These are phyloP conservation scores for Aurantiochytrium sp. DNA, from an alignment of 108 stramenopile species.

Conservation along the genomic window DNA sequence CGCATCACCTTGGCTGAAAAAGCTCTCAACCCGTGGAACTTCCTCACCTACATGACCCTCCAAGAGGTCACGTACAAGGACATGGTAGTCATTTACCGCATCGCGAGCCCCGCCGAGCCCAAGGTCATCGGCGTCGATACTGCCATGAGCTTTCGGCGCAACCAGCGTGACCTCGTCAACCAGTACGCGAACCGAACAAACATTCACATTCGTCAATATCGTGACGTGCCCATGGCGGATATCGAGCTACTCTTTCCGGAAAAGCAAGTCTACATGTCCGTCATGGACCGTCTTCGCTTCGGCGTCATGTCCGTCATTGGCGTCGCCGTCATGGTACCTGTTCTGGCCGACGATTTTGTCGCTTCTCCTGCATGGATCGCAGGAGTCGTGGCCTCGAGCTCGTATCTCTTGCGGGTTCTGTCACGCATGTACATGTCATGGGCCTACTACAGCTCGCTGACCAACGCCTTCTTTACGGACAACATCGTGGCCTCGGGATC, in stretches of 20 bases:
- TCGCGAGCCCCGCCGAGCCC: not conserved
- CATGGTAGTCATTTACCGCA: not conserved
- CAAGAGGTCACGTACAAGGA: slow-evolving; percentile 6
- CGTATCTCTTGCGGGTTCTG: not conserved
- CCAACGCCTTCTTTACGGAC: not conserved
- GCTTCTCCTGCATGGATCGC: not conserved
- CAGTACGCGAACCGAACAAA: not conserved
- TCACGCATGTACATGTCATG: slow-evolving; percentile 11
- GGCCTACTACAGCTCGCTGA: not conserved
- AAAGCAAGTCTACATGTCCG: slow-evolving; percentile 16
- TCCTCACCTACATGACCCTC: not conserved
- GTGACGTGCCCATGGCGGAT: slow-evolving; percentile 8
- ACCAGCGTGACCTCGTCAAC: not conserved
- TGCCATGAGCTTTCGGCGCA: not conserved
- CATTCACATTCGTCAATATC: not conserved
- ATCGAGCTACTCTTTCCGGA: slow-evolving; percentile 8
- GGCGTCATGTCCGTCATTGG: not conserved
- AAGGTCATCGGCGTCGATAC: not conserved
- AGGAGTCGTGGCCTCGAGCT: not conserved
- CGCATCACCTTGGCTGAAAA: not conserved
- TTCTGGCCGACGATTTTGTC: not conserved
- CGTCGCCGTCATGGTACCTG: not conserved
- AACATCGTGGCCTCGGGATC: not conserved
- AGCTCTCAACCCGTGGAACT: not conserved
- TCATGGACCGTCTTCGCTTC: not conserved